Evolutionary conservation across 108 stramenopile genomes (phyloP).

Genomic region (Nitzschia sp.): DNA sequence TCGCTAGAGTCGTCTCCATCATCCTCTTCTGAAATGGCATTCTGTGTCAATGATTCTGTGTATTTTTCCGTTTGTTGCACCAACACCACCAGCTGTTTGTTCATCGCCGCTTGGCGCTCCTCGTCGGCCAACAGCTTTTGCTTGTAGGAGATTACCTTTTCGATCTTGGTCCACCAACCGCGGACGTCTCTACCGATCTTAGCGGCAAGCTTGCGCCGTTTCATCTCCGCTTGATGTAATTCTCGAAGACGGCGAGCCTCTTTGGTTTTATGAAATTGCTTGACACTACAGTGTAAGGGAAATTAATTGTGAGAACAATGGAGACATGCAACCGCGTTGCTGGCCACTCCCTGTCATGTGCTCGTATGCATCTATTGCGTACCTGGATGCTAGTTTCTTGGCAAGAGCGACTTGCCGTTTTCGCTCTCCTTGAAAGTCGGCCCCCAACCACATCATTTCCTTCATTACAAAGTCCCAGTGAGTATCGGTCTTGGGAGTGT

Average conservation of each 20-base stretch:
- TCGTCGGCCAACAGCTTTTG: slow-evolving; percentile 69
- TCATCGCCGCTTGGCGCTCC: slow-evolving; percentile 76
- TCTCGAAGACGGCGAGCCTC: slow-evolving; percentile 42
- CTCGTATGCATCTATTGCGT: neutral
- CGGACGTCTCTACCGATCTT: slow-evolving; percentile 42
- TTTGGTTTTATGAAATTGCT: slow-evolving; percentile 46
- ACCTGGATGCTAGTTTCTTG: slow-evolving; percentile 46
- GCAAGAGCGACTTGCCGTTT: slow-evolving; percentile 66
- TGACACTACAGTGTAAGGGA: slow-evolving; percentile 21
- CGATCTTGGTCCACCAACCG: slow-evolving; percentile 81
- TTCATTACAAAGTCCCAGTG: slow-evolving; percentile 87
- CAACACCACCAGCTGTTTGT: slow-evolving; percentile 76
- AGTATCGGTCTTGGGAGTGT: slow-evolving; percentile 52
- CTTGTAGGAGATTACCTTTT: slow-evolving; percentile 80
- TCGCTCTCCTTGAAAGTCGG: slow-evolving; percentile 83
- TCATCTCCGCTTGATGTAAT: slow-evolving; percentile 50
- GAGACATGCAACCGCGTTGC: too few species aligned
- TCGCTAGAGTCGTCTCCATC: slow-evolving; percentile 22
- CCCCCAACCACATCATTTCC: slow-evolving; percentile 66
- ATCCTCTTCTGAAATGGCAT: neutral
- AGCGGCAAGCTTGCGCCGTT: slow-evolving; percentile 53
- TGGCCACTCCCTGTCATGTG: too few species aligned
- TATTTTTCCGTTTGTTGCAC: slow-evolving; percentile 87
- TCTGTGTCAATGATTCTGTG: slow-evolving; percentile 44
- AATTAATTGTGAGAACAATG: neutral